A percentile compares a stretch with the other conserved stretches of the same genome.
These are phyloP conservation scores for Xylaria sp. DNA, from an alignment of 2,329 filamentous ascomycete species.

Conservation along the genomic window DNA sequence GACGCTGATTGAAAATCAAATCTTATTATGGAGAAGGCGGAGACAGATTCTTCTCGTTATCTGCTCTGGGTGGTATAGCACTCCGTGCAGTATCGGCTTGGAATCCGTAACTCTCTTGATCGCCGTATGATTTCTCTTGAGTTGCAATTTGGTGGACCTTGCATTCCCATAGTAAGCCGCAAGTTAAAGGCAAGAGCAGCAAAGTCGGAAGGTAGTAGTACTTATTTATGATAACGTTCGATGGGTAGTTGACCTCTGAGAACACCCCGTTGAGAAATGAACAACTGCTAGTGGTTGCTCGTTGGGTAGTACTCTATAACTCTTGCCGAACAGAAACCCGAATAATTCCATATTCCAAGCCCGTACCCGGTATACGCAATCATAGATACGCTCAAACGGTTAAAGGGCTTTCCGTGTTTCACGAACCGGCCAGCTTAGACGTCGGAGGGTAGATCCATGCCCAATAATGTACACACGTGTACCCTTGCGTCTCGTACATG, in stretches of 20 bases:
- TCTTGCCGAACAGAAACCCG: neutral
- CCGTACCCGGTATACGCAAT: neutral
- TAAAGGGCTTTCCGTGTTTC: slow-evolving; percentile 8
- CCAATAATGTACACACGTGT: slow-evolving; percentile 1
- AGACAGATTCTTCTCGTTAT: slow-evolving; percentile 1
- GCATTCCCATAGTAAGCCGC: slow-evolving; percentile 6
- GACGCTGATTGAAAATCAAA: neutral
- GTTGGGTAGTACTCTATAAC: slow-evolving; percentile 8
- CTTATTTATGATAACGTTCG: neutral
- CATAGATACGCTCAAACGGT: slow-evolving; percentile 5
- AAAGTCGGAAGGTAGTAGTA: slow-evolving; percentile 11
- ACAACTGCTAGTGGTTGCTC: too few relatives aligned
- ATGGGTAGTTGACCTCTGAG: neutral
- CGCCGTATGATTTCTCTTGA: neutral
- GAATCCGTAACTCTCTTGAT: neutral
- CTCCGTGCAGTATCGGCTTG: neutral
- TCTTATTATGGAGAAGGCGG: slow-evolving; percentile 7
- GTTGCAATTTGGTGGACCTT: slow-evolving; percentile 10
- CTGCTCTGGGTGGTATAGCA: neutral
- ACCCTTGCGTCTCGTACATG: neutral
- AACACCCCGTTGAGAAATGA: neutral
- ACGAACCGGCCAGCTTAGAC: slow-evolving; percentile 2
- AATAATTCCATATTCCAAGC: slow-evolving; percentile 1
- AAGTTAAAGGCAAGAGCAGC: slow-evolving; percentile 5
- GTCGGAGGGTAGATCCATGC: slow-evolving; percentile 2